Evolutionary conservation across 2,329 filamentous ascomycete genomes (phyloP), one percentile per base, ranked within the genome.

Genomic region (Ophiocordyceps polyrhachis-furcata): DNA sequence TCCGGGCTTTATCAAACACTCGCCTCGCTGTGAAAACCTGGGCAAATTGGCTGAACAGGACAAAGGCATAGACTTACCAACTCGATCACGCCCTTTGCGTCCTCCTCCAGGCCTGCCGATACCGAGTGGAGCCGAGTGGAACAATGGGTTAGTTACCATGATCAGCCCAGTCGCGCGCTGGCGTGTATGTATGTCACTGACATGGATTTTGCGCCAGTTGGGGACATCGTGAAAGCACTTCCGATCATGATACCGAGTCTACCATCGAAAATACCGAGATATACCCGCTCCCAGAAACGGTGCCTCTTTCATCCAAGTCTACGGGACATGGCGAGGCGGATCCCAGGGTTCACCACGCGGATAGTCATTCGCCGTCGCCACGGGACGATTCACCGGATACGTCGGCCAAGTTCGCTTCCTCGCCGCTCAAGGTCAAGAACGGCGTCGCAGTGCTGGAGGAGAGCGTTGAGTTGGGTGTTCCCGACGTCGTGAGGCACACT

Each of bases 401-500:
- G 4, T 41, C 40, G 23, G 15, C 13, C n/a, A 41, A 31, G 20
- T 43, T 51, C 28, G 42, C 48, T 11, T 45, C 55, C 7, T 49
- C 47, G 21, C 61, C 64, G 38, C 54, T 73, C 2, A 63, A 68
- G 28, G 67, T 75, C 1, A 60, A 63, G 4, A 63, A 67, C 15
- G 74, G 73, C 2, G 61, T 78, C 5, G 72, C 73, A 1, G 55
- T 79, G 23, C 68, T 69, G 3, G 73, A 79, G 52, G 73, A 76
- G 53, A 70, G 67, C 40, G 65, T 74, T 15, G 66, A 67, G 48
- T 57, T 63, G 29, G 65, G 68, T 17, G 54, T 64, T 28, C 58
- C 67, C 3, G 68, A 72, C 52, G 49, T 70, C 19, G 54, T 69
- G 37, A 65, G 61, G 20, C 52, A 58, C 32, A 48, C 49, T 15